Base-by-base conservation (phyloP, 805 yeast genomes). In the Spathaspora boniae region DNA sequence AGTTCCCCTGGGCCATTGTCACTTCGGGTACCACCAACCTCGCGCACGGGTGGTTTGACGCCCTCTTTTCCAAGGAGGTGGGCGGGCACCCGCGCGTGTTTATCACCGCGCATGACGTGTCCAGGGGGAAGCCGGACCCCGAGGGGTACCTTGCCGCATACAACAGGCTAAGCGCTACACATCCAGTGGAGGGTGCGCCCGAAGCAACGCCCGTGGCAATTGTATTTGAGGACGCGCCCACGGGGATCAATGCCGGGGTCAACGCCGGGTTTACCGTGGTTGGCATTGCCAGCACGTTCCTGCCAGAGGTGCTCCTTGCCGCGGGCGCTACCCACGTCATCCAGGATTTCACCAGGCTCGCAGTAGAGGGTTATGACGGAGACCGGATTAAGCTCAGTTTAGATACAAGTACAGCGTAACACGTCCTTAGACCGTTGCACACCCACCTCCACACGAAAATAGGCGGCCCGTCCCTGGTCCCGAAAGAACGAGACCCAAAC, bases 201-300 rank as follows among this genome's bases (percentile, higher is more conserved):
- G n/a, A n/a, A n/a, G n/a, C n/a, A 4, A n/a, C 12, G 11, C 18
- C 20, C 6, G 30, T 29, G 6, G 45, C 50, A 2, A 34, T 48
- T 9, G 52, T 49, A 2, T 48, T 49, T 30, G 54, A 49, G 37
- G 54, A 48, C 34, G 51, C 54, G 3, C 52, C 52, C 3, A 44
- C 42, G 2, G 54, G 54, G 6, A 39, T 49, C 9, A 28, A 27
- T 14, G 44, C 48, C n/a, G 54, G 54, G 4, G 44, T 46, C 5
- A 37, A 34, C 14, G 54, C 43, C 14, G 52, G 50, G 6, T 48
- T 46, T 28, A 28, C 24, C 9, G 54, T 48, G 17, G 36, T 50
- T 26, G 54, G 53, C 4, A 43, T 50, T 12, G 45, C 51, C 4
- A 45, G 50, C 12, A 42, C 47, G n/a, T 47, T 49, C 27, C 15